These are phyloP conservation scores for Claviceps humidiphila DNA, from an alignment of 2,329 filamentous ascomycete species.

Conservation along the genomic window DNA sequence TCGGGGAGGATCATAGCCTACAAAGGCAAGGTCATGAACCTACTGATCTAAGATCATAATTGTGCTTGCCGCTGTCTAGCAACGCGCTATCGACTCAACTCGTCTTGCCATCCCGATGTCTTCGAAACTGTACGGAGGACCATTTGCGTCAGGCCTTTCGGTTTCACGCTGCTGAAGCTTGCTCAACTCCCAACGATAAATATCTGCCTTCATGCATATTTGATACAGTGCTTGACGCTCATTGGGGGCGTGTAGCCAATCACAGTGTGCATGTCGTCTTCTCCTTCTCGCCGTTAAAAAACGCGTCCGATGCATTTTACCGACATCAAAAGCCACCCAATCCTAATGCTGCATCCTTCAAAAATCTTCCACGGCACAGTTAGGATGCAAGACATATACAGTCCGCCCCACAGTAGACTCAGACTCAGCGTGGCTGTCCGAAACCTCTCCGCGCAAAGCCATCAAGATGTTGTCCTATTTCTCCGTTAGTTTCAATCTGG, in stretches of 20 bases:
- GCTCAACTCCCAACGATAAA: neutral
- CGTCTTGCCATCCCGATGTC: neutral
- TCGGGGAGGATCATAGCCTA: no score
- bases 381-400: slow-evolving; percentile 86
- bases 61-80: neutral
- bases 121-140: no score
- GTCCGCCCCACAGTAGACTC: slow-evolving; percentile 28
- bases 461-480: slow-evolving; percentile 76
- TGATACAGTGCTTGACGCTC: no score
- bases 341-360: slow-evolving; percentile 12
- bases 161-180: neutral
- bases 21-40: no score
- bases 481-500: slow-evolving; percentile 14
- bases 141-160: no score
- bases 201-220: no score
- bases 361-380: slow-evolving; percentile 66
- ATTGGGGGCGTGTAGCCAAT: neutral
- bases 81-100: neutral
- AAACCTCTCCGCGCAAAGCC: slow-evolving; percentile 54
- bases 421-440: slow-evolving; percentile 33
- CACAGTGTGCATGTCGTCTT: neutral
- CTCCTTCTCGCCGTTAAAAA: neutral
- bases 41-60: no score
- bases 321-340: neutral
- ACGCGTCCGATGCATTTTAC: neutral